Evolutionary conservation across 2,329 filamentous ascomycete species (phyloP), one percentile per base, ranked within the genome.

Genomic region (Cercospora sp.): DNA sequence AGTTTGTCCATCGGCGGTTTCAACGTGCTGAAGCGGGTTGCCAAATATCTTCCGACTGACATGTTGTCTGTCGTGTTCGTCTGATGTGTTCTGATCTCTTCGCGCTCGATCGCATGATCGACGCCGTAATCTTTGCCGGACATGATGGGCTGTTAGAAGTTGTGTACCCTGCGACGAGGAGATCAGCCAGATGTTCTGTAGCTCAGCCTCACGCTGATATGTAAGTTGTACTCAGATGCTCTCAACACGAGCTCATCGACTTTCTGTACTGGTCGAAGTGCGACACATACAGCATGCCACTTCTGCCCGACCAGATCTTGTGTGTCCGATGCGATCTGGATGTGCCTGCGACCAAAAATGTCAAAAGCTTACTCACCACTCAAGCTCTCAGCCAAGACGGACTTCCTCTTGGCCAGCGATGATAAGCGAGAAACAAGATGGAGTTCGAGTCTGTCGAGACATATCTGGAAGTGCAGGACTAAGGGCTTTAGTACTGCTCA

Each of bases 1-100:
- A 85, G 82, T 18, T 80, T 80, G 65, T 82, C 81, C 82, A 86
- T 86, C 0, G 85, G 83, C n/a, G 86, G 87, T 71, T 84, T 84
- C 59, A 88, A 79, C 0, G 85, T 83, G 0, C 84, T 79, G 18
- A 88, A 65, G 18, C 87, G 82, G 5, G 86, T 88, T 0, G 81
- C 80, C 13, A 86, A 74, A 74, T 89, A 88, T 67, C 79, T 80
- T 16, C 81, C 80, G 1, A 79, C 74, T 32, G 79, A 74, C 80
- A 83, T 82, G 51, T 76, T 73, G 12, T 73, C 61, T 13, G 49
- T 37, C 5, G 66, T 53, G 16, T 73, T 26, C 8, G 10, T 30
- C 5, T 62, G 12, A 8, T 40, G 34, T 45, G 60, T n/a, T 45
- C 16, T 24, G 40, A 30, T 62, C 34, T 73, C 68, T 49, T 72